Base-by-base conservation (phyloP, 495 filamentous ascomycete species). In the Xylaria acuta region DNA sequence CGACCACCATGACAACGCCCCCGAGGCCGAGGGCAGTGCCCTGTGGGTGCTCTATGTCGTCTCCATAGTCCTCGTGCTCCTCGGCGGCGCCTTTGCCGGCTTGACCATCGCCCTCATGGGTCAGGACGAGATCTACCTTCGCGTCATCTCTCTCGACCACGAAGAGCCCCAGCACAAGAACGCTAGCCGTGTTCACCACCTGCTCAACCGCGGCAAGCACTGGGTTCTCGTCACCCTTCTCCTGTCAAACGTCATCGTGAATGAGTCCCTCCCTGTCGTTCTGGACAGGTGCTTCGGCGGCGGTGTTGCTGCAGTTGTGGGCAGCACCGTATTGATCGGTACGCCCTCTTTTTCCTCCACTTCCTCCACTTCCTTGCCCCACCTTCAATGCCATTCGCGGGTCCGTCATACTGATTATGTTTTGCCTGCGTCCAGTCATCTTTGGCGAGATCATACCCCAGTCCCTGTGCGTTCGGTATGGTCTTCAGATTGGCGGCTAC, bases 221-320 rank as follows among this genome's bases (percentile, higher is more conserved):
- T 99, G 96, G 96, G 96, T 99, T n/a, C 85, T 99, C 67, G 96
- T 99, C 41, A 99, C 96, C 16, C 84, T 99, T 40, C 88, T 99
- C 5, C 84, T 99, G 63, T 93, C 94, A 75, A 99, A 99, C 82
- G 96, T 98, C 77, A 98, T 99, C 76, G 97, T 97, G 64, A 99
- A 99, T 81, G 96, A 98, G 82, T 96, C 96, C 0, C 88, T 99
- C 9, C 96, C 96, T 32, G 97, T 99, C 64, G 93, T 98, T 27
- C 88, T 99, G 20, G 96, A 99, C 82, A 88, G 97, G 41, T 95
- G 93, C 68, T 88, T 99, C 22, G 96, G 96, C 51, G 97, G 96
- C 69, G 96, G 96, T 64, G 95, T 95, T 88, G 94, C 96, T 18
- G 96, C 96, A 63, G 94, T 98, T 20, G 84, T 98, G 47, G 92